Percentiles rank a stretch among this genome's conserved stretches.
These are phyloP conservation scores for Venturia asperata DNA, from an alignment of 2,329 filamentous ascomycete species.

Conservation along the genomic window DNA sequence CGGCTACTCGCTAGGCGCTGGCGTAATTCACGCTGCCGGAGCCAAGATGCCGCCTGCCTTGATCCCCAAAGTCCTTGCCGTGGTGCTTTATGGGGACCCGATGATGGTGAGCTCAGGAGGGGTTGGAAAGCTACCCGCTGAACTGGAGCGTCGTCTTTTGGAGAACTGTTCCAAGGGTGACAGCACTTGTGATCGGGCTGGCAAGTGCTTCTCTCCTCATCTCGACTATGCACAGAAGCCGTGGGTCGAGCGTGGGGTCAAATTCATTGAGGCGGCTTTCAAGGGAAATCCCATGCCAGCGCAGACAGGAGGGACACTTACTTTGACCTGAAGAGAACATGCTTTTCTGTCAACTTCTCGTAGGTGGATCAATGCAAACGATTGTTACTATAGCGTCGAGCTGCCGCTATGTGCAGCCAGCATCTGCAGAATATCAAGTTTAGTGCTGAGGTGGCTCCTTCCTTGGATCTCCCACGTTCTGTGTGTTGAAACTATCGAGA, in stretches of 20 bases:
- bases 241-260: constrained; percentile 15
- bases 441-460: too few relatives aligned
- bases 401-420: too few relatives aligned
- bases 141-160: constrained; percentile 6
- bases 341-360: too few relatives aligned
- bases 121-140: constrained; percentile 9
- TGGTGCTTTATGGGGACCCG: constrained; percentile 18
- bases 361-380: too few relatives aligned
- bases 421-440: too few relatives aligned
- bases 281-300: constrained; percentile 17
- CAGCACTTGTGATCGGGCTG: constrained; percentile 12
- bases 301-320: constrained; percentile 11
- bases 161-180: constrained; percentile 18
- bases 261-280: constrained; percentile 17
- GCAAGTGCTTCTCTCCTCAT: constrained; percentile 19
- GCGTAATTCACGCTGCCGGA: constrained; percentile 18
- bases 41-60: constrained; percentile 13
- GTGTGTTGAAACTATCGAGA: too few relatives aligned
- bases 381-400: too few relatives aligned
- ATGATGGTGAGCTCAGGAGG: constrained; percentile 8
- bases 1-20: constrained; percentile 18
- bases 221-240: constrained; percentile 16
- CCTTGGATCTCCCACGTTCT: too few relatives aligned
- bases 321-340: constrained; percentile 8
- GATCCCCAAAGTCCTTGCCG: constrained; percentile 14